Base-by-base conservation (phyloP, 129 eudicot species). In the Glebionis coronaria region DNA sequence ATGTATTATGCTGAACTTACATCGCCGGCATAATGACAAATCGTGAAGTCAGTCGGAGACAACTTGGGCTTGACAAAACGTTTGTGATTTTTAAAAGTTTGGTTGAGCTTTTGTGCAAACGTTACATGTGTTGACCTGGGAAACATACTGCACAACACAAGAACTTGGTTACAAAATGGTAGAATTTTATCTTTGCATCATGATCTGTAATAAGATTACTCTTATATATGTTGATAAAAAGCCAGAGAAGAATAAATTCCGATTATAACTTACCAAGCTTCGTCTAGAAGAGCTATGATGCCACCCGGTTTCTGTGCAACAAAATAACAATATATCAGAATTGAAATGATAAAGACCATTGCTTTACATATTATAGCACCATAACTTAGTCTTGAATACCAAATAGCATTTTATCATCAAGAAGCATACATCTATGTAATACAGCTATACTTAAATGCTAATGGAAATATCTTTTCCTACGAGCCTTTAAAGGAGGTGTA, bases 81-180 rank as follows among this genome's bases (percentile, higher is more conserved):
- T 12, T 93, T 80, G 65, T 93, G 92, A 81, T 84, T 89, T 78
- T 84, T 84, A 62, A 88, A 93, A 20, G 97, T 89, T 74, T 84
- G 92, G 82, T 93, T 88, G 25, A 93, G 88, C 88, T 89, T 93
- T 66, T 86, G 88, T 50, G 95, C 85, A 89, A 93, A 93, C 10
- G 99, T 89, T 61, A 84, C 93, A 82, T 93, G 83, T 40, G 99
- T 93, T 67, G 99, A 93, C 72, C 99, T 85, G 16, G 99, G 99
- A 77, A 93, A 89, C 99, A 93, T 93, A 80, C 99, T 93, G 77
- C 81, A 83, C 19, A 59, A 76, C 47, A 79, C 71, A 67, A 61
- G 45, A 46, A 62, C 52, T 42, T 47, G 13, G 57, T 60, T 56
- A 67, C 16, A 60, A 14, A 74, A 62, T 29, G 74, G 40, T 21